A percentile compares a stretch with the other conserved stretches of the same genome.
phyloP scores from a whole-genome alignment of 805 yeast species.

The Debaryomyces hansenii region DNA sequence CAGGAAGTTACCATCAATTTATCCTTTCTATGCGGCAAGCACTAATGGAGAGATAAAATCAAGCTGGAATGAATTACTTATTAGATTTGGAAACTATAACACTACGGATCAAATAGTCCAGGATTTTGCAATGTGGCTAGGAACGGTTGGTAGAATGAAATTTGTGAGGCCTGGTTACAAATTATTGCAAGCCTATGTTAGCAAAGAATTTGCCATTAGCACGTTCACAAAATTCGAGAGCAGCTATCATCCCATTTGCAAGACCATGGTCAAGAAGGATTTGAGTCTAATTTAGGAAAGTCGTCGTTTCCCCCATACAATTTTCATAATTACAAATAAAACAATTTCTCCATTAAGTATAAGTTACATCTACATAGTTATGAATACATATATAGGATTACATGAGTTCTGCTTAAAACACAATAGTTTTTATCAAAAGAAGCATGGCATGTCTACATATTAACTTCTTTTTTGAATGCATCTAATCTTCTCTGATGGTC shows the following conservation, averaged over 20 bases:
- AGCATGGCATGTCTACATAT: background rate
- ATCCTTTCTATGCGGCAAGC: constrained; percentile 18
- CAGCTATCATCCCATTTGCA: constrained; percentile 35
- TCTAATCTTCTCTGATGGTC: constrained; percentile 58
- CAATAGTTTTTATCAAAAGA: background rate
- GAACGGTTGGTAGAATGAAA: constrained; percentile 38
- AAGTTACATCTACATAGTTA: background rate
- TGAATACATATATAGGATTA: background rate
- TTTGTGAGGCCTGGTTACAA: constrained; percentile 34
- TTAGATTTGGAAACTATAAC: constrained; percentile 18
- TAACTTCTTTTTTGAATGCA: constrained; percentile 34
- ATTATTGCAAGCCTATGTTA: constrained; percentile 18
- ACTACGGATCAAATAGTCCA: constrained; percentile 14
- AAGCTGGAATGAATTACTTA: constrained; percentile 22
- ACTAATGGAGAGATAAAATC: constrained; percentile 26
- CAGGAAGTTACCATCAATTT: constrained; percentile 13
- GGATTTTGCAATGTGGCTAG: constrained; percentile 29
- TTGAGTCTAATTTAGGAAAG: constrained; percentile 7
- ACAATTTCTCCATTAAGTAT: background rate
- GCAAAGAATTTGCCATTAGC: constrained; percentile 26
- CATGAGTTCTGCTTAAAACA: background rate
- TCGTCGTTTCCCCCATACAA: too few species aligned
- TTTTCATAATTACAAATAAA: too few species aligned
- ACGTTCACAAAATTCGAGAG: constrained; percentile 20
- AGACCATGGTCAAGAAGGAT: constrained; percentile 23